Conservation (phyloP, 164 flowering plant species). For the Stephania japonica region DNA sequence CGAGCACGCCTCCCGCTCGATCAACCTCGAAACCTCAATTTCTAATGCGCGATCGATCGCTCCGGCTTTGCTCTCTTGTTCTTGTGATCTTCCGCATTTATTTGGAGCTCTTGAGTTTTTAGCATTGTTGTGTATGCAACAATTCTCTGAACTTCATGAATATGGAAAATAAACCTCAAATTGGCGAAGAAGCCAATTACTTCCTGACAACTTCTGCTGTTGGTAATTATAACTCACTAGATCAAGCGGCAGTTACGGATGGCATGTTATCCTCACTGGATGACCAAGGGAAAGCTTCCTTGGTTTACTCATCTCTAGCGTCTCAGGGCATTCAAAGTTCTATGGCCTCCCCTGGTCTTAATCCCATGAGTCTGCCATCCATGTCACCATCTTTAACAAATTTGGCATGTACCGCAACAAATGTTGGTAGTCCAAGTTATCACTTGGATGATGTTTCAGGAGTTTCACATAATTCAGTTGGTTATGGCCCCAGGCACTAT, state of each 20-base stretch:
- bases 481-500: slow-evolving; percentile 53
- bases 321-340: slow-evolving; percentile 44
- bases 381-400: slow-evolving; percentile 34
- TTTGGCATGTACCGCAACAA: slow-evolving; percentile 39
- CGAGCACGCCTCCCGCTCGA: too few species aligned
- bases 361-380: slow-evolving; percentile 43
- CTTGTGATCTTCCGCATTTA: neutral
- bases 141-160: slow-evolving; percentile 62
- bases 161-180: slow-evolving; percentile 51
- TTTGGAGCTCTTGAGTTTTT: slow-evolving; percentile 8
- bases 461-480: slow-evolving; percentile 38
- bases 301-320: slow-evolving; percentile 53
- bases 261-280: slow-evolving; percentile 43
- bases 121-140: slow-evolving; percentile 53
- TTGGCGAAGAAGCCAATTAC: slow-evolving; percentile 18
- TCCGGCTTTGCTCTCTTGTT: too few species aligned
- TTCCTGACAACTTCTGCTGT: slow-evolving; percentile 30
- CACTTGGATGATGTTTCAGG: slow-evolving; percentile 47
- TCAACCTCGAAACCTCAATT: too few species aligned
- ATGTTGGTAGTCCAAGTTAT: slow-evolving; percentile 40
- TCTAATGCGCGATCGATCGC: too few species aligned
- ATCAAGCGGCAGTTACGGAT: slow-evolving; percentile 35
- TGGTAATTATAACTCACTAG: slow-evolving; percentile 27
- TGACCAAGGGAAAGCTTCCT: slow-evolving; percentile 46
- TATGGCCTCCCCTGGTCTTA: slow-evolving; percentile 40